Base-by-base conservation (phyloP, 108 stramenopile genomes). In the Bacterosira constricta region DNA sequence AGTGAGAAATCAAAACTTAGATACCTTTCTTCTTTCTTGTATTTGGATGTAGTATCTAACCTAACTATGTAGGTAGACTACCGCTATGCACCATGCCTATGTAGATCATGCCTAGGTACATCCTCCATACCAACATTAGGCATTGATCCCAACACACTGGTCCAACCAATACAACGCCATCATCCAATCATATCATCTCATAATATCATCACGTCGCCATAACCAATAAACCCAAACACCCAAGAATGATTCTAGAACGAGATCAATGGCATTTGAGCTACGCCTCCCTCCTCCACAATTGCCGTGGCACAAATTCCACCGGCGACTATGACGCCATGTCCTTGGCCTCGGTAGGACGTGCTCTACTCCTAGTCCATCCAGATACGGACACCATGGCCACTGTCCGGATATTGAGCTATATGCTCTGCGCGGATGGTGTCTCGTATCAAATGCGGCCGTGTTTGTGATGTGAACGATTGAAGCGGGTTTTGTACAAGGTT, bases 261-360 rank as follows among this genome's bases (percentile, higher is more conserved):
- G 85, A 91, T 10, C 77, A 90, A 66, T 91, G 90, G 90, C 73
- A 89, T 39, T 68, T 89, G 26, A 89, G 89, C 47, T 94, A 94
- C 69, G 77, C 82, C 49, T 85, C 85, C 63, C 88, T 94, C 71
- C 54, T 91, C 36, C 71, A 68, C 53, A 90, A 94, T 58, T 88
- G 85, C 64, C 87, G 86, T 6, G 63, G 51, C 25, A 1, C 15
- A 38, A 25, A 20, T 50, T 41, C 71, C 13, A 6, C 36, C 38
- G 15, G 23, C 25, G 56, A 58, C 29, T 12, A 41, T 29, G 17
- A 62, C 29, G 75, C n/a, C n/a, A n/a, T n/a, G n/a, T n/a, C n/a
- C n/a, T n/a, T n/a, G n/a, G n/a, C n/a, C n/a, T n/a, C n/a, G n/a
- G 25, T 65, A 3, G 80, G 84, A 29, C 72, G 83, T 6, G 87